Conservation (phyloP, 345 rosid genomes). For the Bruguiera gymnorhiza region DNA sequence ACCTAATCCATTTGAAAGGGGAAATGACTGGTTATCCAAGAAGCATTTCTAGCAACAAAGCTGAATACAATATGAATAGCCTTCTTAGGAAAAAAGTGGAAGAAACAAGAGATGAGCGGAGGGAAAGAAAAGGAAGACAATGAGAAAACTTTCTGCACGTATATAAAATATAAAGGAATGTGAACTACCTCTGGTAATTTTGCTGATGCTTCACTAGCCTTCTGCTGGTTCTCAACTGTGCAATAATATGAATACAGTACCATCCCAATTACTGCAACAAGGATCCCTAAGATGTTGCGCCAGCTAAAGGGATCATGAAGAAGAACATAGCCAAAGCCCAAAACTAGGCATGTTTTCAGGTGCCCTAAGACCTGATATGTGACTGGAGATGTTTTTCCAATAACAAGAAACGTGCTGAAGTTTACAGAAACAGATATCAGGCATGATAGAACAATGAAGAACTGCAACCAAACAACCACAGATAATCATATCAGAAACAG, state of each 20-base stretch:
- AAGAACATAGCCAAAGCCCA: conserved; percentile 94
- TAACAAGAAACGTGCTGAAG: conserved; percentile 98
- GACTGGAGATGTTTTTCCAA: conserved; percentile 99
- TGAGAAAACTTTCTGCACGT: background rate
- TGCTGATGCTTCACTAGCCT: conserved; percentile 58
- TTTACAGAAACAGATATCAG: conserved; percentile 97
- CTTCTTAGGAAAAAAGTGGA: background rate
- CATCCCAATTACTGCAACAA: conserved; percentile 90
- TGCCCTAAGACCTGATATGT: conserved; percentile 99
- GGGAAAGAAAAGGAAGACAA: background rate
- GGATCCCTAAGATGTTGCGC: conserved; percentile 93
- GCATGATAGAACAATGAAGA: conserved; percentile 98
- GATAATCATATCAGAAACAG: conserved; percentile 12
- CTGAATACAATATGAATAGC: conserved; percentile 1
- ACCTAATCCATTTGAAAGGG: conserved; percentile 35
- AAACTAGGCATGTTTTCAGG: conserved; percentile 93
- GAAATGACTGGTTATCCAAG: background rate
- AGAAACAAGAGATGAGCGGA: background rate
- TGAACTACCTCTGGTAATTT: conserved; percentile 71
- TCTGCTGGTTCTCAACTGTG: conserved; percentile 76
- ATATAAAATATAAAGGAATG: background rate
- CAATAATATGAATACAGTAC: conserved; percentile 83
- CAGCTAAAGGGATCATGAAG: conserved; percentile 92
- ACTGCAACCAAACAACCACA: conserved; percentile 54
- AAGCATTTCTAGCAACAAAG: background rate